These are phyloP conservation scores for Adansonia rubrostipa DNA, from an alignment of 441 rosid genomes.

Conservation along the genomic window DNA sequence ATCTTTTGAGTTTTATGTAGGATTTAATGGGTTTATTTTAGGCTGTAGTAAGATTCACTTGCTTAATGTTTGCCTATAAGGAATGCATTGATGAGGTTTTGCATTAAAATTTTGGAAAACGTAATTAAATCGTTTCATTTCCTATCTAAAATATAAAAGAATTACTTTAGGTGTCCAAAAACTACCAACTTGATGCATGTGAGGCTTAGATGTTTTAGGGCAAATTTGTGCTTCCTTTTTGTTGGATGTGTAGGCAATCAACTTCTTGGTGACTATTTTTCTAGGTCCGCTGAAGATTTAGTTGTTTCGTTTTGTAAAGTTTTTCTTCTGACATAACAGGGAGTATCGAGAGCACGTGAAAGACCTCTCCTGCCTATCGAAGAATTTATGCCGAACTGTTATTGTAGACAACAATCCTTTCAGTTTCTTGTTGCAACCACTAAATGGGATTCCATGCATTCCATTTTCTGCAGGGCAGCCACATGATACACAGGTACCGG, in stretches of 20 bases:
- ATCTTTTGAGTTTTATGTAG: background rate
- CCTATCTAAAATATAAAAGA: background rate
- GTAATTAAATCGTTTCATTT: background rate
- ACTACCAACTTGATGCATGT: background rate
- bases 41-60: background rate
- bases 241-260: background rate
- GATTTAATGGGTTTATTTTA: background rate
- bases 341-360: slow-evolving; percentile 89
- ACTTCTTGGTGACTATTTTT: background rate
- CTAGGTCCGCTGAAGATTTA: background rate
- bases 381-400: slow-evolving; percentile 71
- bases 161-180: background rate
- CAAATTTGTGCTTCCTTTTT: background rate
- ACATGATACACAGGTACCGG: slow-evolving; percentile 71
- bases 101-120: background rate
- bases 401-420: slow-evolving; percentile 97
- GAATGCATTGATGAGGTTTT: background rate
- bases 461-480: slow-evolving; percentile 87
- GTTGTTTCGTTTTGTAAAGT: slow-evolving; percentile 17
- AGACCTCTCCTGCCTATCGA: slow-evolving; percentile 81
- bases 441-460: slow-evolving; percentile 91
- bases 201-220: background rate
- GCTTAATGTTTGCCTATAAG: background rate
- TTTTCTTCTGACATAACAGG: slow-evolving; percentile 43
- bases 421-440: slow-evolving; percentile 91